These are phyloP conservation scores for Dendrobium chrysotoxum DNA, from an alignment of 106 monocot species.

Conservation along the genomic window DNA sequence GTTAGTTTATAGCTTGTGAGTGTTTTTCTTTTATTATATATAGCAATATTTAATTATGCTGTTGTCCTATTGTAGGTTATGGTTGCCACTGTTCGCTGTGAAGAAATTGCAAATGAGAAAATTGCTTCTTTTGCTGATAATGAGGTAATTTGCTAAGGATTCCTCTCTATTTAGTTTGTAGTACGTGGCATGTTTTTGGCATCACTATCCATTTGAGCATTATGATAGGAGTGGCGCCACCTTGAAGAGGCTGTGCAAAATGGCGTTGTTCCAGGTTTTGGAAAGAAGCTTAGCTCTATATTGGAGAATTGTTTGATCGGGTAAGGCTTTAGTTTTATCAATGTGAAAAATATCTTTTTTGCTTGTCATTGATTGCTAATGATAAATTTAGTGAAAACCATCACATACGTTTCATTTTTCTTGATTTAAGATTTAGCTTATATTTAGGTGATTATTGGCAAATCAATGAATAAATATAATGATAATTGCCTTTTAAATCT, in stretches of 20 bases:
- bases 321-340: constrained; percentile 21
- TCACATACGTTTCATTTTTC: background rate
- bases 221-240: constrained; percentile 58
- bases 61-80: constrained; percentile 48
- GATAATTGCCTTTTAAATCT: background rate
- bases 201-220: constrained; percentile 6
- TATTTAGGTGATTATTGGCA: background rate
- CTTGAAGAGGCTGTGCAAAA: constrained; percentile 69
- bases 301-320: constrained; percentile 58
- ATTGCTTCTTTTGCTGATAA: constrained; percentile 44
- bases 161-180: background rate
- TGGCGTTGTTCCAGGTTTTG: constrained; percentile 63
- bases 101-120: constrained; percentile 95
- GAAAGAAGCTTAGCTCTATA: constrained; percentile 68
- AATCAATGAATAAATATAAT: background rate
- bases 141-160: constrained; percentile 38
- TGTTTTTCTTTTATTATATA: background rate
- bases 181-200: background rate
- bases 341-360: background rate
- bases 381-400: background rate
- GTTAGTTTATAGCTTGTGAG: background rate
- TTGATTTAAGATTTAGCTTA: background rate
- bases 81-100: constrained; percentile 97
- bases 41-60: background rate
- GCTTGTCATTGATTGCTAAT: background rate